phyloP scores from a whole-genome alignment of 768 basidiomycete species.

The Panaeolus papilionaceus region DNA sequence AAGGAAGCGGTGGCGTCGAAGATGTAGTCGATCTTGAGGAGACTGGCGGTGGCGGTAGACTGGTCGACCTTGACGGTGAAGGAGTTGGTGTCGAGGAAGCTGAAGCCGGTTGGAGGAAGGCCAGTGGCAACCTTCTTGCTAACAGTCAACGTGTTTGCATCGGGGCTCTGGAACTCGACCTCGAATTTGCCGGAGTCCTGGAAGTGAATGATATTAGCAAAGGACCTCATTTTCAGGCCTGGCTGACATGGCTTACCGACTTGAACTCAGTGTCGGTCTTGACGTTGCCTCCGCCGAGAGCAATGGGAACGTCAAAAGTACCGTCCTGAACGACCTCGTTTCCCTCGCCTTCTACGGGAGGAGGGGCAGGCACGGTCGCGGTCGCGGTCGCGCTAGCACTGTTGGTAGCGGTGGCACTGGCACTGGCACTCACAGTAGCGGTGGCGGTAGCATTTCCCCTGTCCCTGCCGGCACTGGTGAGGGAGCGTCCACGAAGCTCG shows the following conservation, averaged over 20 bases:
- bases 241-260: slow-evolving; percentile 4
- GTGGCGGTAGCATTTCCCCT: too few species aligned
- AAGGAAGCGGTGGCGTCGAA: slow-evolving; percentile 17
- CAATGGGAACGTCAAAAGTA: slow-evolving; percentile 17
- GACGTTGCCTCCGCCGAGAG: slow-evolving; percentile 20
- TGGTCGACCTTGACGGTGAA: slow-evolving; percentile 19
- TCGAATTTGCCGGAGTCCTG: slow-evolving; percentile 19
- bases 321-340: slow-evolving; percentile 2
- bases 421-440: too few species aligned
- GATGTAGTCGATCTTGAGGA: slow-evolving; percentile 24
- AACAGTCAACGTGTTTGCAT: slow-evolving; percentile 22
- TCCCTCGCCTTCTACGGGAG: background rate
- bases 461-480: background rate
- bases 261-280: slow-evolving; percentile 22
- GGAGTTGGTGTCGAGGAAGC: slow-evolving; percentile 19
- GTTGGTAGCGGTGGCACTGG: too few species aligned
- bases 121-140: slow-evolving; percentile 23
- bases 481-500: background rate
- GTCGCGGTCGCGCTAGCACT: background rate
- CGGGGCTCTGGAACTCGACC: slow-evolving; percentile 23
- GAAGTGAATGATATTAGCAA: background rate
- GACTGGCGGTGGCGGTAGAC: slow-evolving; percentile 7
- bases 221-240: too few species aligned
- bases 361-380: background rate
- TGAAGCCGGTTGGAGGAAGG: slow-evolving; percentile 20